A percentile compares a stretch with the other conserved stretches of the same genome.
phyloP scores from a whole-genome alignment of 257 asterid species.

The Euphrasia confusa region DNA sequence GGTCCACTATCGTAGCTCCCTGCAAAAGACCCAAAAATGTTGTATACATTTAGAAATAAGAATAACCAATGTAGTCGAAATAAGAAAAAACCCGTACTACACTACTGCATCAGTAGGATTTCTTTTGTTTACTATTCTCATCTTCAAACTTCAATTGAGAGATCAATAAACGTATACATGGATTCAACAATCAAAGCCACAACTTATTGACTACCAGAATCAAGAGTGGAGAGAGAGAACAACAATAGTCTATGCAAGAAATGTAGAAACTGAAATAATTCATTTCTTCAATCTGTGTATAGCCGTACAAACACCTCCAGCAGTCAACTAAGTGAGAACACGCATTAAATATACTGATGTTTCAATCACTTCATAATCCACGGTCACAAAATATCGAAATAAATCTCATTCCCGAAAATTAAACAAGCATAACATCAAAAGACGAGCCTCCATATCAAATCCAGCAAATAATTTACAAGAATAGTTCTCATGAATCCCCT shows the following conservation, averaged over 20 bases:
- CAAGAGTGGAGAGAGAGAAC: not conserved
- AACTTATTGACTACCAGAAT: not conserved
- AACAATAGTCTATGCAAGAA: not conserved
- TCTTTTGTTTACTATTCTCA: not conserved
- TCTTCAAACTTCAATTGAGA: not conserved
- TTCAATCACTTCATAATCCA: constrained; percentile 6
- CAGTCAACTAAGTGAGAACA: not conserved
- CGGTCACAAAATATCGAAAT: not conserved
- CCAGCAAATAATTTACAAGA: not conserved
- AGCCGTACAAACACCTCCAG: not conserved
- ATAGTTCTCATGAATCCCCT: not conserved
- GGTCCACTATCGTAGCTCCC: constrained; percentile 70
- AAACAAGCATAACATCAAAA: not conserved
- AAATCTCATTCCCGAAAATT: not conserved
- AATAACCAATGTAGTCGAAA: constrained; percentile 5
- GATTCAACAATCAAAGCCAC: not conserved
- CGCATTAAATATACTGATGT: not conserved
- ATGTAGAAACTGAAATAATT: not conserved
- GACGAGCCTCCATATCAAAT: not conserved
- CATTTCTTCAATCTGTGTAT: not conserved
- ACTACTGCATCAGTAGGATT: not conserved
- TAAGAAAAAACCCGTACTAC: not conserved
- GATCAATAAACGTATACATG: not conserved
- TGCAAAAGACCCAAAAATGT: constrained; percentile 23
- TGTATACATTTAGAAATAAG: constrained; percentile 5